Conservation (phyloP, 164 flowering plant species). For the Sedum album region DNA sequence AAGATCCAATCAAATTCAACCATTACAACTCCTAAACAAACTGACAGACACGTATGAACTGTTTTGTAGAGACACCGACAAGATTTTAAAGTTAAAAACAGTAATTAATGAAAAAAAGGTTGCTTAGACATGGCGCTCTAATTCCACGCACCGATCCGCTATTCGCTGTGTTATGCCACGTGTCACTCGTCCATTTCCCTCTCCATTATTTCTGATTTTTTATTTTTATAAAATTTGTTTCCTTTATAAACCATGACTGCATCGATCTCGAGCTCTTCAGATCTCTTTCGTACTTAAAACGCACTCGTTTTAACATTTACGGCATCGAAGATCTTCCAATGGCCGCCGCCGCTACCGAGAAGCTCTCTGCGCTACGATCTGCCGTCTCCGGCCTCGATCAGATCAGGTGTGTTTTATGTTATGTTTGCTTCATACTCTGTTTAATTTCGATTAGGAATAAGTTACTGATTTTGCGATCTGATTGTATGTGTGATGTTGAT, state of each 20-base stretch:
- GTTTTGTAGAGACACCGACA: too few relatives aligned
- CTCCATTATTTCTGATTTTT: background rate
- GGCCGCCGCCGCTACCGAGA: constrained; percentile 40
- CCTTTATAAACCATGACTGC: background rate
- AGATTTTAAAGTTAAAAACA: too few relatives aligned
- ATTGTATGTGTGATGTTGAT: background rate
- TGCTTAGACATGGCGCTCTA: background rate
- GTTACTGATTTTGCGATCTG: constrained; percentile 6
- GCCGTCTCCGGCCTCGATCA: constrained; percentile 58
- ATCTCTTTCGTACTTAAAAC: background rate
- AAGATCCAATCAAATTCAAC: too few relatives aligned
- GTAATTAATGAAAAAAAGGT: background rate
- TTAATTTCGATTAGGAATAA: background rate
- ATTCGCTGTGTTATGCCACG: constrained; percentile 1
- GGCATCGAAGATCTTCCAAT: constrained; percentile 16
- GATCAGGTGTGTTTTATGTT: constrained; percentile 47
- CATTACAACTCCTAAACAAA: too few relatives aligned
- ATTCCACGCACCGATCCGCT: constrained; percentile 2
- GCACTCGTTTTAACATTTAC: background rate
- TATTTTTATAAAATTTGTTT: background rate
- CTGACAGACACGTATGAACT: too few relatives aligned
- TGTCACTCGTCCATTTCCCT: background rate
- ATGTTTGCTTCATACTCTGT: background rate
- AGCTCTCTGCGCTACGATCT: constrained; percentile 49
- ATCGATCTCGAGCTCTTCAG: background rate